phyloP scores from a whole-genome alignment of 1,284 basidiomycete genomes.

The Sporisorium exsertum region DNA sequence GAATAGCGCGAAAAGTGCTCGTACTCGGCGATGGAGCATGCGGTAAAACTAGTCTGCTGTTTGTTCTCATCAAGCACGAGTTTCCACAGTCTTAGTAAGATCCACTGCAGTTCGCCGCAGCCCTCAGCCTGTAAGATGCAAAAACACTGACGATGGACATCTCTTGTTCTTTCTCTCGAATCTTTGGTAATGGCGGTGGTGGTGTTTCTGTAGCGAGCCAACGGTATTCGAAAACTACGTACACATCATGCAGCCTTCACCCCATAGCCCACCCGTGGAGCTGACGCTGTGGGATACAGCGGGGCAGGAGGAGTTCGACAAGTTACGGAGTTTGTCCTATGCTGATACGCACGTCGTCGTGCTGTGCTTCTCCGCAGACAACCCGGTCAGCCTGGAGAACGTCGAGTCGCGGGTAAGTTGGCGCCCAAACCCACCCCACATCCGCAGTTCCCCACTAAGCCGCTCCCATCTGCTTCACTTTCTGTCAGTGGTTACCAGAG shows the following conservation, averaged over 20 bases:
- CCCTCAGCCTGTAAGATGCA: too few species aligned
- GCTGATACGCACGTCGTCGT: conserved; percentile 85
- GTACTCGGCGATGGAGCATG: conserved; percentile 77
- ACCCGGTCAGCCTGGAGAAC: conserved; percentile 87
- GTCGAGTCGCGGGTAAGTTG: conserved; percentile 80
- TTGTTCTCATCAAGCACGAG: conserved; percentile 43
- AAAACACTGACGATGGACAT: too few species aligned
- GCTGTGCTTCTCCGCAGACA: conserved; percentile 40
- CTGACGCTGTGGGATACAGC: conserved; percentile 96
- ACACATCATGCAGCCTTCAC: conserved; percentile 72
- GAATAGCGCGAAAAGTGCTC: conserved; percentile 77
- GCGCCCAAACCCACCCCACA: too few species aligned
- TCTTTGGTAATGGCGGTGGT: too few species aligned
- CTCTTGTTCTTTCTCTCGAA: too few species aligned
- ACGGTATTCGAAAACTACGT: conserved; percentile 83
- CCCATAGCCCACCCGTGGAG: conserved; percentile 82
- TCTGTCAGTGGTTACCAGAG: conserved; percentile 83
- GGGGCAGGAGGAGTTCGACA: conserved; percentile 95
- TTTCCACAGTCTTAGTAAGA: conserved; percentile 54
- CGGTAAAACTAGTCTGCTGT: conserved; percentile 50
- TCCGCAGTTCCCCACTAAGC: too few species aligned
- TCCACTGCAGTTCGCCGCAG: too few species aligned
- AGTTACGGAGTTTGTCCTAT: conserved; percentile 88
- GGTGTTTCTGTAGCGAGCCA: conserved; percentile 58
- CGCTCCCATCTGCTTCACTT: not conserved